Conservation (phyloP, 306 rosid species). For the Ormosia emarginata region DNA sequence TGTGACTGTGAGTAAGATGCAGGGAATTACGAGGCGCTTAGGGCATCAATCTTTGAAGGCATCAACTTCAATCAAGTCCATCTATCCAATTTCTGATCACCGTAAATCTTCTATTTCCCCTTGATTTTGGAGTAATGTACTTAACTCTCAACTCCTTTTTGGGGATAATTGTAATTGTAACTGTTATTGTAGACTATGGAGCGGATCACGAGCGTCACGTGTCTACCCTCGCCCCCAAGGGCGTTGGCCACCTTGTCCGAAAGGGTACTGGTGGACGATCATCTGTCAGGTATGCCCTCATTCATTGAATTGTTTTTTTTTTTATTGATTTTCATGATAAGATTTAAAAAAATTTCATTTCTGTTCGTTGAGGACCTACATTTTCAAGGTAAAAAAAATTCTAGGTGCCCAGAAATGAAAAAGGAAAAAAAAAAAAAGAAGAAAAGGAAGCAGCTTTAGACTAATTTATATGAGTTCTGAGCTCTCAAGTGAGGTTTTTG, state of each 20-base stretch:
- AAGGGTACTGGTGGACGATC: constrained; percentile 99
- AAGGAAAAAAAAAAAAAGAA: not conserved
- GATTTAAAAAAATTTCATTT: not conserved
- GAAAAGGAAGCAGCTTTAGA: not conserved
- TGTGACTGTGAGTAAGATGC: constrained; percentile 55
- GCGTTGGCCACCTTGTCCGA: constrained; percentile 83
- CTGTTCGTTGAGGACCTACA: constrained; percentile 15
- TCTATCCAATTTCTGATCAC: constrained; percentile 61
- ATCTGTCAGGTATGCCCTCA: constrained; percentile 67
- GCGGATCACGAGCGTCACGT: constrained; percentile 60
- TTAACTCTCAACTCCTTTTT: not conserved
- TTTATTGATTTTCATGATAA: not conserved
- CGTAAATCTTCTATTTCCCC: constrained; percentile 32
- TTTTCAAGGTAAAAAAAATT: not conserved
- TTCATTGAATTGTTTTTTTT: not conserved
- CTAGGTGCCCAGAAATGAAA: not conserved
- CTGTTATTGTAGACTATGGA: constrained; percentile 51
- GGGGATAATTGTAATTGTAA: not conserved
- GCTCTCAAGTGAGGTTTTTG: not conserved
- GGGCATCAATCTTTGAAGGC: constrained; percentile 55
- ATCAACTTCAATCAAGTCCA: constrained; percentile 42
- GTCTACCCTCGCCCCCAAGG: constrained; percentile 71
- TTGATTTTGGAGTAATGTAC: not conserved
- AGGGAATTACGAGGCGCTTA: constrained; percentile 68
- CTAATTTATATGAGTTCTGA: not conserved